Evolutionary conservation across 768 basidiomycete species (phyloP), one percentile per base, ranked within the genome.

Genomic region (Artomyces pyxidatus): DNA sequence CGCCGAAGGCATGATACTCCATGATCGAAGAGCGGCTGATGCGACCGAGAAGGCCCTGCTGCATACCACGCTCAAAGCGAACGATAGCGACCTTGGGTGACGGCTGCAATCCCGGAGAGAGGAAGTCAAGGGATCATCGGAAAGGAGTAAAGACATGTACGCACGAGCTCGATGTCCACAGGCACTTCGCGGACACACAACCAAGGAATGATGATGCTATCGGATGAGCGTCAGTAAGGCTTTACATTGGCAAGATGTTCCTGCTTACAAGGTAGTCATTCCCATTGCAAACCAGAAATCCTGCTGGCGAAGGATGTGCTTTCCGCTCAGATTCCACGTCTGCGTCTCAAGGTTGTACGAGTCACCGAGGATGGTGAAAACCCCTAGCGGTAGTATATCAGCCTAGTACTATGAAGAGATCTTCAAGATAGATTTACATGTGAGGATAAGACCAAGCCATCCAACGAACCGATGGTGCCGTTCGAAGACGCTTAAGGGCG

Each of bases 1-100:
- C 68, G 25, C 71, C 72, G 51, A 73, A 73, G 9, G 71, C 68
- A 46, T 74, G 72, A 55, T 74, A 74, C 52, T 73, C 71, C 69
- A 68, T 62, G 38, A 71, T 61, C 2, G 68, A 57, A 2, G 65
- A 63, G 22, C 69, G 68, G 32, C 67, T 67, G 52, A 73, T 65
- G 10, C 71, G 66, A 5, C 64, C 67, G 4, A 73, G 60, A 29
- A 73, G 63, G n/a, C 71, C 71, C 40, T 73, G 71, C 52, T 72
- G 71, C 68, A 73, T 71, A 17, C 71, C 71, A 28, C 71, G 67
- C 53, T 68, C 57, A 55, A 72, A 72, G 22, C 67, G 62, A 37
- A 72, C 41, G 47, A 72, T 61, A 0, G 71, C 70, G 2, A 71
- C 71, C 51, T 72, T 72, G 4, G 65, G 62, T 9, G 71, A 72